Conservation (phyloP, 257 asterid species). For the Coffea canephora region DNA sequence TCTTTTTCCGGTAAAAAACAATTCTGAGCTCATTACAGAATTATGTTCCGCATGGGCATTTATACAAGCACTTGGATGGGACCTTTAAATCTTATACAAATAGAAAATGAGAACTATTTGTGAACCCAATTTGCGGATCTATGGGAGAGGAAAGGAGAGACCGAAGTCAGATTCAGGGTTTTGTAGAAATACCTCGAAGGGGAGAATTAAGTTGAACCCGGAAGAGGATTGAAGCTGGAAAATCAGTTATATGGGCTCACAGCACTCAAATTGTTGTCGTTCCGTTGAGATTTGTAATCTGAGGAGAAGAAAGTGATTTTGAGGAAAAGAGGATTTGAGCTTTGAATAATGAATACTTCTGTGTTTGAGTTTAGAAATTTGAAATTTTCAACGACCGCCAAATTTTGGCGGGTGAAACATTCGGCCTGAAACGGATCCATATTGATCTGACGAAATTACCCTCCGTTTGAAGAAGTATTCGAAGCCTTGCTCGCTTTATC, state of each 20-base stretch:
- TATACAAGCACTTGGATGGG: neutral
- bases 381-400: slow-evolving; percentile 43
- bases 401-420: slow-evolving; percentile 48
- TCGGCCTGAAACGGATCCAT: neutral
- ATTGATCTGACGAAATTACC: slow-evolving; percentile 10
- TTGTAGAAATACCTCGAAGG: slow-evolving; percentile 22
- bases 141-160: neutral
- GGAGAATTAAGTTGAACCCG: slow-evolving; percentile 28
- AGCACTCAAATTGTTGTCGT: slow-evolving; percentile 11
- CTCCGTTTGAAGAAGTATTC: neutral
- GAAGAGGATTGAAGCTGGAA: slow-evolving; percentile 8
- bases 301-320: slow-evolving; percentile 4
- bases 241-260: neutral
- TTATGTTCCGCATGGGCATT: neutral
- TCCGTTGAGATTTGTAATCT: neutral
- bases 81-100: neutral
- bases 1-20: slow-evolving; percentile 4
- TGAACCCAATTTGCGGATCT: neutral
- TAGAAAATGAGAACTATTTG: neutral
- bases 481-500: neutral
- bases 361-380: slow-evolving; percentile 19
- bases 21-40: neutral
- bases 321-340: slow-evolving; percentile 22
- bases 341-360: slow-evolving; percentile 30
- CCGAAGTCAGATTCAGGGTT: slow-evolving; percentile 28